Conservation (phyloP, 2,329 filamentous ascomycete genomes). For the Neofusicoccum kwambonambiense region DNA sequence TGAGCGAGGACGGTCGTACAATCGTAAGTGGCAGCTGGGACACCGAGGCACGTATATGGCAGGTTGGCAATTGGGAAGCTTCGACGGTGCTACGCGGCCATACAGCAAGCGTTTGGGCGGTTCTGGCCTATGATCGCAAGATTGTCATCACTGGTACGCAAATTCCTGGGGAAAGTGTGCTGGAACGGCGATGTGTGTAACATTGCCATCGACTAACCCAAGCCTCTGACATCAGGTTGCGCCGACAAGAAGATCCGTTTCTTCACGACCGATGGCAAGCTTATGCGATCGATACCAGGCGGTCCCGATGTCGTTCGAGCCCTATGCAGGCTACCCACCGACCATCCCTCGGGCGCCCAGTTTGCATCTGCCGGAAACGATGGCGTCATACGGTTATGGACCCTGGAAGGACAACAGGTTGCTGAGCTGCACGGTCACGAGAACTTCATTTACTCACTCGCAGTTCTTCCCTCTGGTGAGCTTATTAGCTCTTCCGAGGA, state of each 20-base stretch:
- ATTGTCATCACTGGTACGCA: slow-evolving; percentile 71
- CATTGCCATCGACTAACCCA: slow-evolving; percentile 4
- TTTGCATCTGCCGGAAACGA: slow-evolving; percentile 96
- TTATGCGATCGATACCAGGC: slow-evolving; percentile 64
- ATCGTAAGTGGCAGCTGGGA: slow-evolving; percentile 96
- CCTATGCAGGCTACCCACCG: slow-evolving; percentile 74
- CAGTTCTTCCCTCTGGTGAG: slow-evolving; percentile 76
- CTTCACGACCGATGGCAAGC: slow-evolving; percentile 65
- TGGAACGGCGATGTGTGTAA: slow-evolving; percentile 5
- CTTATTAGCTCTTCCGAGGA: slow-evolving; percentile 91
- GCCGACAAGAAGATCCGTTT: slow-evolving; percentile 88
- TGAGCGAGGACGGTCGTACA: slow-evolving; percentile 67
- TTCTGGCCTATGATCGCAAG: slow-evolving; percentile 75
- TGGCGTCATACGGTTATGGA: slow-evolving; percentile 84
- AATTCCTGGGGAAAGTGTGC: background rate
- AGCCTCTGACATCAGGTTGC: slow-evolving; percentile 54
- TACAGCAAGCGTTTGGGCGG: slow-evolving; percentile 84
- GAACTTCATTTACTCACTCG: slow-evolving; percentile 88
- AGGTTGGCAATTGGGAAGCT: slow-evolving; percentile 79
- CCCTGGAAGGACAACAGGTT: slow-evolving; percentile 71
- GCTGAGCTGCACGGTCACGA: slow-evolving; percentile 83
- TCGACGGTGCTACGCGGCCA: slow-evolving; percentile 72
- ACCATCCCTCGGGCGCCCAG: slow-evolving; percentile 79
- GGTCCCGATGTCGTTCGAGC: slow-evolving; percentile 84
- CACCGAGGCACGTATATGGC: slow-evolving; percentile 81